Evolutionary conservation across 1,139 yeast species (phyloP).

Genomic region (Meyerozyma guilliermondii): DNA sequence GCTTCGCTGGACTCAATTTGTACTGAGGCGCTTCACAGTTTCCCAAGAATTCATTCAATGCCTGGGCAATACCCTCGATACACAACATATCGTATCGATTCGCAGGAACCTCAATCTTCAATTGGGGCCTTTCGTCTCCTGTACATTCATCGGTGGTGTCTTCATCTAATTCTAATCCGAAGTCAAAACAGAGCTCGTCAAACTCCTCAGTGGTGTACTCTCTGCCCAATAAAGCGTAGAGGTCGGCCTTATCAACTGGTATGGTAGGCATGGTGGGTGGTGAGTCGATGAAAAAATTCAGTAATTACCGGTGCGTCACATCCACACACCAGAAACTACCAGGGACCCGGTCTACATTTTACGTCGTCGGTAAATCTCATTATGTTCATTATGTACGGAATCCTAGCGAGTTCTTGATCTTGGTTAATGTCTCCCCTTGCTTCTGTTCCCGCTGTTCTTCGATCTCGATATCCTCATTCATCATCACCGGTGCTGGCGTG

Average conservation of each 20-base stretch:
- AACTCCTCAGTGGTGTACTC: constrained; percentile 85
- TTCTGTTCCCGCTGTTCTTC: neutral
- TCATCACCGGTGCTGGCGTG: constrained; percentile 4
- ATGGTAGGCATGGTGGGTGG: constrained; percentile 78
- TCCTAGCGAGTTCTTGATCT: neutral
- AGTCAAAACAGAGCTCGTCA: constrained; percentile 95
- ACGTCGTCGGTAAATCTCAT: constrained; percentile 1
- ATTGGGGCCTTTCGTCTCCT: constrained; percentile 86
- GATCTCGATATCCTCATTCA: constrained; percentile 19
- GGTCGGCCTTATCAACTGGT: constrained; percentile 89
- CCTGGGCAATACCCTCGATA: constrained; percentile 96
- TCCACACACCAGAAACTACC: neutral
- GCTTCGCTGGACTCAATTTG: constrained; percentile 55
- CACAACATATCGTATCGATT: constrained; percentile 97
- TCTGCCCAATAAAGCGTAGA: constrained; percentile 76
- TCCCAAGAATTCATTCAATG: constrained; percentile 86
- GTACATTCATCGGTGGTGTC: constrained; percentile 80
- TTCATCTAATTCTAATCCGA: constrained; percentile 96
- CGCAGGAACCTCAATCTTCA: constrained; percentile 96
- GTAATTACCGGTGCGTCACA: neutral
- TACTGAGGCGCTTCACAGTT: constrained; percentile 60
- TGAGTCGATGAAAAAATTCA: constrained; percentile 1
- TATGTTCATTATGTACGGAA: neutral
- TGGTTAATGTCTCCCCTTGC: neutral
- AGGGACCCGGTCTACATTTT: neutral